Conservation (phyloP, 176 grass and related monocot species). For the Oryza meyeriana region DNA sequence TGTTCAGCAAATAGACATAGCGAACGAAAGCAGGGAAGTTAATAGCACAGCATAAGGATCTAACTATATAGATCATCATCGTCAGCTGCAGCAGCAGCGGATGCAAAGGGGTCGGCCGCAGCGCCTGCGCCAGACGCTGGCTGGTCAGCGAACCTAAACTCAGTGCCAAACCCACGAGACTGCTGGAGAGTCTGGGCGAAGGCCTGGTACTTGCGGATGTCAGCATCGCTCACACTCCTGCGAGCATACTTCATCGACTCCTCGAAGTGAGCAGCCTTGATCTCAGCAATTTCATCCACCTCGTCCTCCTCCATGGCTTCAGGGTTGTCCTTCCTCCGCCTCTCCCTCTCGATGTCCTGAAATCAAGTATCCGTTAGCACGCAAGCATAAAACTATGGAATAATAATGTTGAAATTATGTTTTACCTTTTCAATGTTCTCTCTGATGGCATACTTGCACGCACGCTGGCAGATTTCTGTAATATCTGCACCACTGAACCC, state of each 20-base stretch:
- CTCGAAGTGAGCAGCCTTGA: slow-evolving; percentile 74
- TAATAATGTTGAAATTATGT: background rate
- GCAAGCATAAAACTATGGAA: background rate
- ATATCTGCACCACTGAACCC: slow-evolving; percentile 95
- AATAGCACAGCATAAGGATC: background rate
- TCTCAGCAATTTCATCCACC: slow-evolving; percentile 69
- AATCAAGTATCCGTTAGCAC: slow-evolving; percentile 9
- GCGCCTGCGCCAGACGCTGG: background rate
- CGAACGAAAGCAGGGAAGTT: background rate
- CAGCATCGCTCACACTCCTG: slow-evolving; percentile 73
- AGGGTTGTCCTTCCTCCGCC: slow-evolving; percentile 58
- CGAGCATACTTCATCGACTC: slow-evolving; percentile 90
- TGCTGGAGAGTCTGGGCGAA: slow-evolving; percentile 93
- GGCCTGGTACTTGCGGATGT: slow-evolving; percentile 86
- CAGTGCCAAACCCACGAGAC: slow-evolving; percentile 70
- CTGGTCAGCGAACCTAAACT: slow-evolving; percentile 71
- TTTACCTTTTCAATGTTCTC: slow-evolving; percentile 90
- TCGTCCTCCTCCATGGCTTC: slow-evolving; percentile 93
- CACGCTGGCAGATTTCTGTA: slow-evolving; percentile 83
- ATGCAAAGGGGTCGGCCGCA: slow-evolving; percentile 54
- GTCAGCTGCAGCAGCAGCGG: slow-evolving; percentile 45
- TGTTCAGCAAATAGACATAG: background rate
- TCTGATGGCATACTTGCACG: slow-evolving; percentile 89
- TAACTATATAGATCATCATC: slow-evolving; percentile 88
- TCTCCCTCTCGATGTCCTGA: slow-evolving; percentile 81